A percentile compares a stretch with the other conserved stretches of the same genome.
These are phyloP conservation scores for Aspergillus campestris DNA, from an alignment of 495 filamentous ascomycete species.

Conservation along the genomic window DNA sequence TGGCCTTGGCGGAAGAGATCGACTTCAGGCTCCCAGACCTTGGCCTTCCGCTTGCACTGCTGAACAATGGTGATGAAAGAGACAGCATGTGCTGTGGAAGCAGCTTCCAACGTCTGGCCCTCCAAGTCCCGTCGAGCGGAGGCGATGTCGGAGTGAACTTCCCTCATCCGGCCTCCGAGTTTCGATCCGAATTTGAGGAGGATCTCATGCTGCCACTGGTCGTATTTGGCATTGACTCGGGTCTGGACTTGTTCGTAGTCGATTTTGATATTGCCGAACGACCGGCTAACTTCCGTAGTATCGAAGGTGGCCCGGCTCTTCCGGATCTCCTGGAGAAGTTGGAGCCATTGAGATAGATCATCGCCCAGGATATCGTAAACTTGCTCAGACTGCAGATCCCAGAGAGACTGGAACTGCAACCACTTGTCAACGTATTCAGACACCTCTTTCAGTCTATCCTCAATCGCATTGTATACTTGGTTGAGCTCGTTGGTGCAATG, in stretches of 20 bases:
- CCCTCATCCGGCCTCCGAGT: slow-evolving; percentile 82
- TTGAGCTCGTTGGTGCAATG: slow-evolving; percentile 69
- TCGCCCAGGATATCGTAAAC: slow-evolving; percentile 90
- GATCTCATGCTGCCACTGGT: slow-evolving; percentile 99
- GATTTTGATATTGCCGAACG: slow-evolving; percentile 87
- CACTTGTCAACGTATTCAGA: slow-evolving; percentile 87
- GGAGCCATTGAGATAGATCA: slow-evolving; percentile 83
- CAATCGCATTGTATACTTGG: slow-evolving; percentile 70
- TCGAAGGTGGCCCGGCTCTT: slow-evolving; percentile 92
- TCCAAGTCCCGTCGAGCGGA: slow-evolving; percentile 83
- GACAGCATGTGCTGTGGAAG: slow-evolving; percentile 90
- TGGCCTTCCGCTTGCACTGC: slow-evolving; percentile 85
- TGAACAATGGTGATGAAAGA: slow-evolving; percentile 98
- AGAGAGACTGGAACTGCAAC: slow-evolving; percentile 96
- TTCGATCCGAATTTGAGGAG: slow-evolving; percentile 82
- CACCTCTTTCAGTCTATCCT: slow-evolving; percentile 67
- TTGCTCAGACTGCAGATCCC: slow-evolving; percentile 93
- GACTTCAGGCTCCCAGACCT: slow-evolving; percentile 88
- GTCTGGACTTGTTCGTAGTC: slow-evolving; percentile 98
- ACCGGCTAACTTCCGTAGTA: slow-evolving; percentile 81
- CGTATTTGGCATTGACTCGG: slow-evolving; percentile 96
- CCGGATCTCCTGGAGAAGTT: slow-evolving; percentile 88
- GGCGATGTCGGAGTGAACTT: slow-evolving; percentile 81
- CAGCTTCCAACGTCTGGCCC: slow-evolving; percentile 79
- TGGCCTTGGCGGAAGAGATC: slow-evolving; percentile 93